Base-by-base conservation (phyloP, 2,329 filamentous ascomycete species). In the Monilinia aucupariae region DNA sequence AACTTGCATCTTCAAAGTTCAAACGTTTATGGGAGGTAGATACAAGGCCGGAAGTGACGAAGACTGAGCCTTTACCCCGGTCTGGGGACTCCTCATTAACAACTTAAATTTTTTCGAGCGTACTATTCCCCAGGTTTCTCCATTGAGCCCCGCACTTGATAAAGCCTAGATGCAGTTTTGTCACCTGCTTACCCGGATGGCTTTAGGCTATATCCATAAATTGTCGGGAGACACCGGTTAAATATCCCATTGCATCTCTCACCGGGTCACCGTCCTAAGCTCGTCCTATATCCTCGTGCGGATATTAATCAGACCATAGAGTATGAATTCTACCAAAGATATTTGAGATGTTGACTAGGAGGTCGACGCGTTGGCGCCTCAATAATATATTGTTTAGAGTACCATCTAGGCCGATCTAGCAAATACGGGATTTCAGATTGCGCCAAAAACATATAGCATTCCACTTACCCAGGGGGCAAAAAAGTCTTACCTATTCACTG, bases 121-220 rank as follows among this genome's bases (percentile, higher is more conserved):
- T 51, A 13, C 37, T 43, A 34, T 56, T 59, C 60, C 60, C 60
- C 60, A 62, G 60, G 43, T 62, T 62, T 58, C 32, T 34, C 43
- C 50, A 58, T 41, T 6, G 12, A 17, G n/a, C 59, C 39, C 59
- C 59, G 50, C 59, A 61, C 6, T 34, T 45, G 39, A 5, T 22
- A 20, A 50, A 3, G 30, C 0, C n/a, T 30, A 55, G 17, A 17
- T 45, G 32, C 15, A 27, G 22, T 27, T 30, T 55, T 45, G 53
- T 39, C 12, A 22, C 47, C 30, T 20, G 30, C 17, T 25, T 47
- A 34, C 54, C 4, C 25, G 54, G 54, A 17, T 56, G 41, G 17
- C 17, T 48, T 47, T 56, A 56, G 54, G 27, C 54, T 56, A 56
- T 56, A 56, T 47, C 9, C 27, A 34, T 27, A 47, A 34, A 47